A percentile compares a stretch with the other conserved stretches of the same genome.
Conservation (phyloP, 371 early-diverging fungal genomes). For the Antonospora locustae region DNA sequence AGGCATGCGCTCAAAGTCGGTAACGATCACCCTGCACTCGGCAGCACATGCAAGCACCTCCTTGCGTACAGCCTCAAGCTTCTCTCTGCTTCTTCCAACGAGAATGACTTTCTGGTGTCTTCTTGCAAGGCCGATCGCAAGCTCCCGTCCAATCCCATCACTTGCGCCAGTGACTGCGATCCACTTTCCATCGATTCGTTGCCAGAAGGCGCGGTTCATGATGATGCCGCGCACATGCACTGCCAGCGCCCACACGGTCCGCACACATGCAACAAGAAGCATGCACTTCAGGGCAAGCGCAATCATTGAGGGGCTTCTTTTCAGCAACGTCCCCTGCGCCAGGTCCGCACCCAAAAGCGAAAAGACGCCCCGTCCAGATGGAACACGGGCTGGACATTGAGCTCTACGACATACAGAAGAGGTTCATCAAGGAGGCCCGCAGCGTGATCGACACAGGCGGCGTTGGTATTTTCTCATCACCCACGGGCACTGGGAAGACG, state of each 20-base stretch:
- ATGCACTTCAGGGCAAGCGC: not conserved
- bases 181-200: slow-evolving; percentile 24
- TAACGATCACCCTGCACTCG: slow-evolving; percentile 60
- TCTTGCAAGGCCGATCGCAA: slow-evolving; percentile 71
- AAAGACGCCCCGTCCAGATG: slow-evolving; percentile 1
- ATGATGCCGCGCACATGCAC: no score
- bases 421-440: slow-evolving; percentile 43
- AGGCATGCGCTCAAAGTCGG: slow-evolving; percentile 60
- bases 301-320: not conserved
- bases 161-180: slow-evolving; percentile 77
- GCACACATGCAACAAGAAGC: no score
- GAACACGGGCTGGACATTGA: slow-evolving; percentile 14
- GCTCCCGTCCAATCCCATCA: slow-evolving; percentile 85
- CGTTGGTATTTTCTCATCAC: slow-evolving; percentile 50
- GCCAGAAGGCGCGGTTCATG: slow-evolving; percentile 5
- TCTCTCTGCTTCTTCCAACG: slow-evolving; percentile 67
- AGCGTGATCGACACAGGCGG: slow-evolving; percentile 22
- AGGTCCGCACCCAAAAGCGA: not conserved
- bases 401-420: slow-evolving; percentile 46
- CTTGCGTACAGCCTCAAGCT: slow-evolving; percentile 64
- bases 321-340: not conserved
- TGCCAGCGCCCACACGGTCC: no score
- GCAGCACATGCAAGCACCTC: slow-evolving; percentile 59
- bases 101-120: slow-evolving; percentile 70
- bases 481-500: slow-evolving; percentile 56